phyloP scores from a whole-genome alignment of 2,329 filamentous ascomycete genomes.

The Exserohilum rostratum region DNA sequence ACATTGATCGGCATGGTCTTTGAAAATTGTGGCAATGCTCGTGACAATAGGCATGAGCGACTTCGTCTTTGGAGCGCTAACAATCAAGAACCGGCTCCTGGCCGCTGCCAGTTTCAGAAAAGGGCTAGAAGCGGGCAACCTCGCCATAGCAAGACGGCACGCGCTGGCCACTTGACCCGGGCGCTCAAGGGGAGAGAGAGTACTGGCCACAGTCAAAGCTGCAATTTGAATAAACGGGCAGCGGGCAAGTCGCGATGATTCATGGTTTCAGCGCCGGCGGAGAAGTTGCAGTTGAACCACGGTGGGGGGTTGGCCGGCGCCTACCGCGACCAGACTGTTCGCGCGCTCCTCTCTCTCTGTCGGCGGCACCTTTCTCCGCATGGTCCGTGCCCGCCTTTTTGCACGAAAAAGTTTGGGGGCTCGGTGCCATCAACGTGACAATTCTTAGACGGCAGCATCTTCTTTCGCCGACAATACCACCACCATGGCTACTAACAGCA shows the following conservation, averaged over 20 bases:
- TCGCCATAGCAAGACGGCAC: conserved; percentile 1
- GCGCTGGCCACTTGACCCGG: not conserved
- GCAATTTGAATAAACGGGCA: no score
- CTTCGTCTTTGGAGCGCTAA: not conserved
- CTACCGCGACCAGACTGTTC: conserved; percentile 1
- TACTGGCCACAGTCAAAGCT: not conserved
- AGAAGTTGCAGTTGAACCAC: not conserved
- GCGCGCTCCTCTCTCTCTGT: conserved; percentile 2
- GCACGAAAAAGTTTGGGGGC: conserved; percentile 30
- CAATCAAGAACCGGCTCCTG: not conserved
- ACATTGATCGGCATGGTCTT: not conserved
- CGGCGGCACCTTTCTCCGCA: conserved; percentile 29
- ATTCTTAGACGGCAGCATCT: conserved; percentile 26
- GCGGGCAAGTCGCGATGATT: not conserved
- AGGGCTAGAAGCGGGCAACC: not conserved
- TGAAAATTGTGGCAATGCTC: no score
- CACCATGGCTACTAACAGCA: conserved; percentile 72
- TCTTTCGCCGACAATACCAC: conserved; percentile 17
- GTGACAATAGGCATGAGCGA: not conserved
- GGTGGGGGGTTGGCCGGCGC: conserved; percentile 5
- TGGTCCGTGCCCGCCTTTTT: conserved; percentile 24
- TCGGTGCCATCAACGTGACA: conserved; percentile 15
- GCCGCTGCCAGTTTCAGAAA: conserved; percentile 18
- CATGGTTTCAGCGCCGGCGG: not conserved
- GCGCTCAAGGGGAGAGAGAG: no score